Evolutionary conservation across 2,329 filamentous ascomycete species (phyloP), one percentile per base, ranked within the genome.

Genomic region (Amauroascus verrucosus): DNA sequence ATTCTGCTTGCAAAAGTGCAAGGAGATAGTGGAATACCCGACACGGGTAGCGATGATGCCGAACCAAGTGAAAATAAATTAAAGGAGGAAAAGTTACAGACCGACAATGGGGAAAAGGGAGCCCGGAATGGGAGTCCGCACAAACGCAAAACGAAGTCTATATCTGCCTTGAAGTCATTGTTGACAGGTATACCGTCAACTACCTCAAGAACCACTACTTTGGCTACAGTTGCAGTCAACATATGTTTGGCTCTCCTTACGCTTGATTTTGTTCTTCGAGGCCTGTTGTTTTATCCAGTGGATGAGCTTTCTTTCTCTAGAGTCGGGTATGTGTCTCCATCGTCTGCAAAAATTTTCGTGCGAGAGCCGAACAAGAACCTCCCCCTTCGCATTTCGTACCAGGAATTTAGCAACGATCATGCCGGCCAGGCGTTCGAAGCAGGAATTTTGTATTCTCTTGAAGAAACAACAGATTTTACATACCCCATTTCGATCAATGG

Each of bases 271-370:
- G 76, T 95, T 13, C 89, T 86, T 64, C 81, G 86, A 18, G 84
- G 85, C 1, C 80, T 81, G 9, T 67, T 84, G 55, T 78, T 85
- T 32, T 77, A 95, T 66, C 82, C 84, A 3, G 82, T 77, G 24
- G 73, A 86, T 26, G 83, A 94, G 59, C 73, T 95, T 9, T 87
- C 89, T 0, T 95, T 98, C 66, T 86, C 87, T 38, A 80, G 93
- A 7, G 74, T 95, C 14, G 93, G 93, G 24, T 91, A 91, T 66
- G 84, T 97, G 26, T 95, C 89, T 3, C 79, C 86, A 16, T 80
- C 77, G 0, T 84, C 84, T 53, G 93, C 89, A 20, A 89, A 82
- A 56, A 77, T 98, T 37, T 72, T 98, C 26, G 76, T 98, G 45
- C 81, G 93, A 54, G 93, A 97, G 67, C 88, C 93, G 0, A 80